Percentiles rank a stretch among this genome's conserved stretches.
These are phyloP conservation scores for Suillus tomentosus DNA, from an alignment of 768 basidiomycete genomes.

Conservation along the genomic window DNA sequence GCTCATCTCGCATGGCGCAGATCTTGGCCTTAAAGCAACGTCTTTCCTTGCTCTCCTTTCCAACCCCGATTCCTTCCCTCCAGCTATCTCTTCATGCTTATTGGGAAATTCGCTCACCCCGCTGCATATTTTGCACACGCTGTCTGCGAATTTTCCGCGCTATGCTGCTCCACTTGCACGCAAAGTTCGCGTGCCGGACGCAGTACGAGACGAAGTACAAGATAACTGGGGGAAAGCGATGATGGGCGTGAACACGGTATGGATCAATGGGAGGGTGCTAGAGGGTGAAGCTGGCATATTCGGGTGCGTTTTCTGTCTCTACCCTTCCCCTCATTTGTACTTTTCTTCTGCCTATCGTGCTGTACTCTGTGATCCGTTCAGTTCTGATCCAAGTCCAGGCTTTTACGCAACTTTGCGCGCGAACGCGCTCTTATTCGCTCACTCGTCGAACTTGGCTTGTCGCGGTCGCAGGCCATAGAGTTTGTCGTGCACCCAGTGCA, in stretches of 20 bases:
- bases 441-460: constrained; percentile 63
- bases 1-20: constrained; percentile 30
- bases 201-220: constrained; percentile 56
- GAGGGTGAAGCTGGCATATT: constrained; percentile 67
- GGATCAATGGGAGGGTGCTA: constrained; percentile 79
- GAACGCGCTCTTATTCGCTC: constrained; percentile 66
- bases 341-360: neutral
- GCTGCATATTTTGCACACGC: constrained; percentile 47
- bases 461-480: constrained; percentile 65
- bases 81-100: constrained; percentile 19
- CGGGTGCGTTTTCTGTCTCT: constrained; percentile 31
- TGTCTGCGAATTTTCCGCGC: constrained; percentile 89
- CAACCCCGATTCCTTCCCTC: constrained; percentile 46
- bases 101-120: constrained; percentile 23
- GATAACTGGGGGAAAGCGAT: constrained; percentile 55
- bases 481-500: constrained; percentile 69
- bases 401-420: constrained; percentile 70
- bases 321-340: neutral
- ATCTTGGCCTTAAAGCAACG: constrained; percentile 70
- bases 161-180: constrained; percentile 77
- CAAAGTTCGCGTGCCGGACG: constrained; percentile 55
- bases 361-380: neutral
- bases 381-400: constrained; percentile 34
- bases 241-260: constrained; percentile 59
- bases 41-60: constrained; percentile 72